A percentile compares a stretch with the other conserved stretches of the same genome.
Conservation (phyloP, 352 stramenopile species). For the Phytophthora pistaciae region DNA sequence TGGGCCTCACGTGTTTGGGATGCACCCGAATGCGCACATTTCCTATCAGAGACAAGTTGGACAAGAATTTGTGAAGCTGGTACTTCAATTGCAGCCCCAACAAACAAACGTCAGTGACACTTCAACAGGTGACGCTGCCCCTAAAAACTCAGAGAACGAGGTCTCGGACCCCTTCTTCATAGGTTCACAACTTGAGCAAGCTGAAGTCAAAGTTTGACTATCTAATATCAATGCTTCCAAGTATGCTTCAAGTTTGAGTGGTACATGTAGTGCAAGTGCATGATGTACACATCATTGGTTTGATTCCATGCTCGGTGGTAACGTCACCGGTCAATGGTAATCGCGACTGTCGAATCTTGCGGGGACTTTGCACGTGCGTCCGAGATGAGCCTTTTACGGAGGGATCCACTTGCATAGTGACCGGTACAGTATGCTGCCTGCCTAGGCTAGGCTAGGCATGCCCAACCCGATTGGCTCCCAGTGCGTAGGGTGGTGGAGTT, state of each 20-base stretch:
- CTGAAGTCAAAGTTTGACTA: not conserved
- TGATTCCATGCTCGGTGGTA: not conserved
- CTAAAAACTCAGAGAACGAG: not conserved
- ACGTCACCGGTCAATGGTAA: not conserved
- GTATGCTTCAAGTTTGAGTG: too few relatives aligned
- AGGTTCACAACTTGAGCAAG: not conserved
- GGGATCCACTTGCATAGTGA: not conserved
- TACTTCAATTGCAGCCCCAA: slow-evolving; percentile 52
- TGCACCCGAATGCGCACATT: slow-evolving; percentile 85
- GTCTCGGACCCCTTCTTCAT: not conserved
- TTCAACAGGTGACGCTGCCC: not conserved
- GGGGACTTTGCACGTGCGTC: not conserved
- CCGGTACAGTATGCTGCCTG: not conserved
- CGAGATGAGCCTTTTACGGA: not conserved
- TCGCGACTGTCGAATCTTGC: not conserved
- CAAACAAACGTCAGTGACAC: slow-evolving; percentile 2
- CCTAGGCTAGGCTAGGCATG: too few relatives aligned
- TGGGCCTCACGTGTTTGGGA: slow-evolving; percentile 78
- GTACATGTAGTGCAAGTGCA: not conserved
- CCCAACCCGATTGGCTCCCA: not conserved
- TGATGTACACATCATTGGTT: not conserved
- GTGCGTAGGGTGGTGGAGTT: too few relatives aligned
- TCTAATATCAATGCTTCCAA: not conserved
- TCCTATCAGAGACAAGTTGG: slow-evolving; percentile 71
- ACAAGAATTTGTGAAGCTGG: slow-evolving; percentile 40